Base-by-base conservation (phyloP, 148 eudicot species). In the Rhododendron griersonianum region DNA sequence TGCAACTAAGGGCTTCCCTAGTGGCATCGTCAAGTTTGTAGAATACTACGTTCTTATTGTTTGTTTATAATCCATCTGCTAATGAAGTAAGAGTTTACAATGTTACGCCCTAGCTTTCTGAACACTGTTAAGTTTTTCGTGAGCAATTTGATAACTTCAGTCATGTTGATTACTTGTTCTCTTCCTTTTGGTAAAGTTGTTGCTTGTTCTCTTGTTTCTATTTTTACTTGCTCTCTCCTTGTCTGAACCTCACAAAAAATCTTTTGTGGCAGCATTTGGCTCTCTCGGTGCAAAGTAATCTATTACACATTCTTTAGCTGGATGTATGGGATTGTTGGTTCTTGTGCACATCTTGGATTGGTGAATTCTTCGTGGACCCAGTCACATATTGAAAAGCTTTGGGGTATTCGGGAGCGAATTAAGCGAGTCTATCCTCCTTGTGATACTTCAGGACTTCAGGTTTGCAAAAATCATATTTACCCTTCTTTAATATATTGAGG, bases 291-390 rank as follows among this genome's bases (percentile, higher is more conserved):
- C 92, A 98, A 98, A 89, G 87, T 95, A 41, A 86, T 98, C 61
- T 98, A 95, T 86, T 95, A 98, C 87, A 86, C 88, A n/a, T 28
- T 98, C 79, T 98, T 95, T 89, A 89, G 94, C 91, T 92, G 95
- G 96, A 85, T 98, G 95, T 98, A 98, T 88, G 98, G 98, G 53
- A 85, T 93, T 75, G 98, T 94, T 78, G 99, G 99, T 85, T 94
- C 98, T 44, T 92, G 88, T 90, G 96, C 96, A 84, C 92, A 95
- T 87, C 92, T 95, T 48, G 98, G 90, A 53, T 95, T 97, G 98
- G 99, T 97, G 82, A 97, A 97, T 78, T 97, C 99, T 81, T 97
- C 98, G 57, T 97, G 99, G 99, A 97, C 99, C 50, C 90, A 88
- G 53, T 91, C 94, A 71, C 99, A 97, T 87, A 97, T 97, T 89